Conservation (phyloP, 805 yeast genomes). For the Torulaspora delbrueckii region DNA sequence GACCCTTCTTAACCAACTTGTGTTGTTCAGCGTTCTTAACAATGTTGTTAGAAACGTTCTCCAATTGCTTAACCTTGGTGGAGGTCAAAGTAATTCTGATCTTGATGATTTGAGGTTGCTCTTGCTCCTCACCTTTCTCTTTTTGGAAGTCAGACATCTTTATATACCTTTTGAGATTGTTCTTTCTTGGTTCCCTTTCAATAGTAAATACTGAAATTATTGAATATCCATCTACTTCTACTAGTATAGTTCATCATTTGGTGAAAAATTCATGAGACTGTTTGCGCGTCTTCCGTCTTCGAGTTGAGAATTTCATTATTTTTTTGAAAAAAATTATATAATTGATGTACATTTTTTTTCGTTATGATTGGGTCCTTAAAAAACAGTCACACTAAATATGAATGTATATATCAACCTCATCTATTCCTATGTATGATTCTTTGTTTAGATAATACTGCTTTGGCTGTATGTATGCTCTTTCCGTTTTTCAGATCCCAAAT, state of each 20-base stretch:
- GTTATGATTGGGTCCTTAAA: neutral
- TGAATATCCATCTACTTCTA: neutral
- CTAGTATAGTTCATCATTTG: neutral
- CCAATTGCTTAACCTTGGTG: constrained; percentile 97
- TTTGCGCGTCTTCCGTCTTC: neutral
- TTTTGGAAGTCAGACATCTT: constrained; percentile 77
- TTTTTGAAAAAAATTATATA: neutral
- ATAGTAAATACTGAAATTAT: neutral
- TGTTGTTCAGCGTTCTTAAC: constrained; percentile 79
- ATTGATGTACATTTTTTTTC: neutral
- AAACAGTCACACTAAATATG: neutral
- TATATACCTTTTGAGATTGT: constrained; percentile 41
- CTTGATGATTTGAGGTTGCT: constrained; percentile 82
- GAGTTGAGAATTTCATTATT: neutral
- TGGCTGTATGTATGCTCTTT: neutral
- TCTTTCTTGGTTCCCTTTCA: constrained; percentile 19
- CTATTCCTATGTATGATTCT: neutral
- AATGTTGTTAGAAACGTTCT: constrained; percentile 90
- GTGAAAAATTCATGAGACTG: neutral
- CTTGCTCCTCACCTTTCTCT: constrained; percentile 81
- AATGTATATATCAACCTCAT: neutral
- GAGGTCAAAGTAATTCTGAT: constrained; percentile 99
- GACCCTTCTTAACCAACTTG: constrained; percentile 92
- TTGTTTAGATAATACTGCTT: too few species aligned
- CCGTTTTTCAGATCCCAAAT: neutral